Percentiles rank a stretch among this genome's conserved stretches.
Evolutionary conservation across 306 rosid genomes (phyloP).

Genomic region (Inga leiocalycina): DNA sequence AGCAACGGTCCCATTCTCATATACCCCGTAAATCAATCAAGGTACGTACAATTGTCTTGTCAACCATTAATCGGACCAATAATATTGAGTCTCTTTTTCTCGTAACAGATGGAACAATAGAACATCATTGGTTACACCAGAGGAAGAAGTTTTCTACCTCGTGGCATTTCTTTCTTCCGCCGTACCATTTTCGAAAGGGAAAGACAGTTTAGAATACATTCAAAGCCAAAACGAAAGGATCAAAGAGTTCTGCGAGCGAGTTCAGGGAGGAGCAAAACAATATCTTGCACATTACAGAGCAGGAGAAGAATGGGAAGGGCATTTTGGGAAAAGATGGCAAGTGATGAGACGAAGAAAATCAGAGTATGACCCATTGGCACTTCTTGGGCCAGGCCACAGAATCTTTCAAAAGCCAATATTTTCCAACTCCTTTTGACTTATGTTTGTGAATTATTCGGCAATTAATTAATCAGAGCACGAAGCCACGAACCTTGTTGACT

Average conservation of each 20-base stretch:
- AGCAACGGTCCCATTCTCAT: conserved; percentile 87
- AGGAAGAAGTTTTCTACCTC: conserved; percentile 81
- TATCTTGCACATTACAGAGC: conserved; percentile 83
- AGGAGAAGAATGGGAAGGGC: conserved; percentile 75
- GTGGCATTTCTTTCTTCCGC: conserved; percentile 88
- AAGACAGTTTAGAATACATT: conserved; percentile 63
- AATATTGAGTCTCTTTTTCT: background rate
- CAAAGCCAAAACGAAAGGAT: conserved; percentile 67
- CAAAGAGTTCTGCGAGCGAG: conserved; percentile 52
- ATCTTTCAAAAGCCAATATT: conserved; percentile 77
- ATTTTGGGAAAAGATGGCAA: conserved; percentile 79
- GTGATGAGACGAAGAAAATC: conserved; percentile 63
- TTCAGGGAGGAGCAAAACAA: conserved; percentile 65
- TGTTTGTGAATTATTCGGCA: conserved; percentile 22
- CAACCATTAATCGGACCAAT: background rate
- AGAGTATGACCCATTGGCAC: conserved; percentile 81
- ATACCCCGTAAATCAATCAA: conserved; percentile 90
- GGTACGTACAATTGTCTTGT: conserved; percentile 32
- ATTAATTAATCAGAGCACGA: background rate
- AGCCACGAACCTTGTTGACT: background rate
- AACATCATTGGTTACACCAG: conserved; percentile 84
- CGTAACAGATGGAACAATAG: conserved; percentile 72
- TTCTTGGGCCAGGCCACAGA: conserved; percentile 91
- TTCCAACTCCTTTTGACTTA: conserved; percentile 28
- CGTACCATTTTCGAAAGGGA: conserved; percentile 64